Conservation (phyloP, 164 flowering plant species). For the Hamamelis virginiana region DNA sequence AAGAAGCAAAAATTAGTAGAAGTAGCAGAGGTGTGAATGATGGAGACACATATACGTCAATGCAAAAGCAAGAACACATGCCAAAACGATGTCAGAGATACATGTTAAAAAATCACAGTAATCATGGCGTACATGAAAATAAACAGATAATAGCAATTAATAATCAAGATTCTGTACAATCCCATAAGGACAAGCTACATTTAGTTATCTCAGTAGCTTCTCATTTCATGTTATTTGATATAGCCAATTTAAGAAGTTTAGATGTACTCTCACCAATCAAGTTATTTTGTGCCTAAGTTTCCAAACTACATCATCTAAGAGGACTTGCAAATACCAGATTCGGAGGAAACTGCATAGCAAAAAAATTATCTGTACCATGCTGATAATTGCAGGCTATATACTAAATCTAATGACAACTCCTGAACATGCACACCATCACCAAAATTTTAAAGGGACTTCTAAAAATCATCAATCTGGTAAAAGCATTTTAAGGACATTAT, state of each 20-base stretch:
- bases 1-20: constrained; percentile 2
- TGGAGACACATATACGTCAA: background rate
- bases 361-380: no score
- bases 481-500: no score
- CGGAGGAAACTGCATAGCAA: background rate
- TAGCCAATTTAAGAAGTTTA: no score
- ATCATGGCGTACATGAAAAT: background rate
- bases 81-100: background rate
- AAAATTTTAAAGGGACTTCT: no score
- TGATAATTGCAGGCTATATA: no score
- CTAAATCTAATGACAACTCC: no score
- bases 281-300: background rate
- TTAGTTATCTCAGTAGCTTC: background rate
- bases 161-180: background rate
- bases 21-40: background rate
- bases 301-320: background rate
- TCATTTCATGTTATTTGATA: background rate
- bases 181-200: background rate
- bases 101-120: background rate
- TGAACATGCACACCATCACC: no score
- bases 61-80: background rate
- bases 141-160: background rate
- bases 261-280: background rate
- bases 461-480: no score
- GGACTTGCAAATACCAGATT: background rate